Evolutionary conservation across 1,139 yeast species (phyloP), one percentile per base, ranked within the genome.

Genomic region (Pneumocystis wakefieldiae): DNA sequence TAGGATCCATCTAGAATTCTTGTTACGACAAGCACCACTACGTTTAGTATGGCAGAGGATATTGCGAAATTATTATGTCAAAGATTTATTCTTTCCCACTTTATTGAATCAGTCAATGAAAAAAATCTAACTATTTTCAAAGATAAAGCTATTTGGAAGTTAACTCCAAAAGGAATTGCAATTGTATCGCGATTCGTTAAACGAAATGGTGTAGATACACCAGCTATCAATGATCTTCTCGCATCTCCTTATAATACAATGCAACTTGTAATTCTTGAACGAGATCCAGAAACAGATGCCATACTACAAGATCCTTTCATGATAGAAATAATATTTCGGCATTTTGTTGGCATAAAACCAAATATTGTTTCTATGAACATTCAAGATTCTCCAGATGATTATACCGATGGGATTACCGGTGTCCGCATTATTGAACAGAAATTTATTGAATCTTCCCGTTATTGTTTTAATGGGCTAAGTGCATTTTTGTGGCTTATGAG

Each of bases 141-240:
- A 64, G 73, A 70, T 2, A 71, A 74, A 59, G 75, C 77, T 0
- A 64, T 76, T 2, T 71, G 90, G 42, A 97, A 91, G 70, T 95
- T 96, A 4, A 89, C 97, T 0, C 92, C 97, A 0, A 92, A 92
- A 71, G 98, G 97, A 0, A 82, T 89, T 3, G 84, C 90, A 0
- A 72, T 89, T 0, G 73, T 91, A 1, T 82, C 81, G 62, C 76
- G 79, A 14, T 89, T 84, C 71, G 83, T 86, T 67, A 76, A 76
- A 62, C 79, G 76, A 59, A 75, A 80, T 62, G 95, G 92, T 0
- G 73, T 85, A 64, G 76, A 75, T 59, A 72, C 73, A 15, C 67
- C 72, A 0, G 64, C 67, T 0, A 66, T 73, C 57, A 85, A 85
- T 0, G 69, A 73, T 0, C 78, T 88, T 14, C 70, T 89, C 10